These are phyloP conservation scores for Chalaropsis ovoidea DNA, from an alignment of 2,329 filamentous ascomycete species.

Conservation along the genomic window DNA sequence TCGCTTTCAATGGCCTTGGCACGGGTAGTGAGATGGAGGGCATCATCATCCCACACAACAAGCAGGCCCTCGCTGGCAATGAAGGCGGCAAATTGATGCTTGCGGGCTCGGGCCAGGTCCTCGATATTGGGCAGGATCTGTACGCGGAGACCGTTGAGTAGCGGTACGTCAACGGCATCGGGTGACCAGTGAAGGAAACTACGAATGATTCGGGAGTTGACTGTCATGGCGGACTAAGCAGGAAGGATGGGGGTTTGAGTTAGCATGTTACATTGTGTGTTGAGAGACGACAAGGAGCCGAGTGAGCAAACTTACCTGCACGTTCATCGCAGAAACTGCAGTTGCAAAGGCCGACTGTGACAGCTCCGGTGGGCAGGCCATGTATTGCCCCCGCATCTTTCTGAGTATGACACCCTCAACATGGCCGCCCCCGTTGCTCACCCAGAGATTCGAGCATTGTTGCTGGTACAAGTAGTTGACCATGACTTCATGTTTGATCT, in stretches of 20 bases:
- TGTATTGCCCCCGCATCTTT: constrained; percentile 57
- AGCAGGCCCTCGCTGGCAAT: constrained; percentile 60
- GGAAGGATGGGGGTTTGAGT: background rate
- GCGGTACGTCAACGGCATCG: constrained; percentile 61
- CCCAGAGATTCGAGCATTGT: constrained; percentile 64
- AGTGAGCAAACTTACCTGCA: constrained; percentile 44
- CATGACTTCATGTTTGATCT: constrained; percentile 75
- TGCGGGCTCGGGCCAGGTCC: constrained; percentile 59
- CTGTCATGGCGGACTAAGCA: constrained; percentile 61
- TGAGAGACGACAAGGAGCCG: background rate
- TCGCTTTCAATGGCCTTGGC: constrained; percentile 65
- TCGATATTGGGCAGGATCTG: constrained; percentile 64
- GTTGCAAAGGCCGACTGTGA: constrained; percentile 52
- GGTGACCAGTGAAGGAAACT: constrained; percentile 65
- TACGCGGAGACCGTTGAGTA: constrained; percentile 66
- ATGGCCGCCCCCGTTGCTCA: constrained; percentile 57
- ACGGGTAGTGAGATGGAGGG: constrained; percentile 56
- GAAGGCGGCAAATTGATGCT: constrained; percentile 73
- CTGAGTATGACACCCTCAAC: constrained; percentile 63
- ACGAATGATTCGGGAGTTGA: constrained; percentile 70
- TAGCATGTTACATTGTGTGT: background rate
- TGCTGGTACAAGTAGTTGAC: constrained; percentile 74
- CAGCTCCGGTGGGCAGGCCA: constrained; percentile 60
- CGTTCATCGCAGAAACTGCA: constrained; percentile 59
- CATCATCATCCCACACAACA: constrained; percentile 74